Conservation (phyloP, 1,284 basidiomycete genomes). For the Leccinum subrobustum region DNA sequence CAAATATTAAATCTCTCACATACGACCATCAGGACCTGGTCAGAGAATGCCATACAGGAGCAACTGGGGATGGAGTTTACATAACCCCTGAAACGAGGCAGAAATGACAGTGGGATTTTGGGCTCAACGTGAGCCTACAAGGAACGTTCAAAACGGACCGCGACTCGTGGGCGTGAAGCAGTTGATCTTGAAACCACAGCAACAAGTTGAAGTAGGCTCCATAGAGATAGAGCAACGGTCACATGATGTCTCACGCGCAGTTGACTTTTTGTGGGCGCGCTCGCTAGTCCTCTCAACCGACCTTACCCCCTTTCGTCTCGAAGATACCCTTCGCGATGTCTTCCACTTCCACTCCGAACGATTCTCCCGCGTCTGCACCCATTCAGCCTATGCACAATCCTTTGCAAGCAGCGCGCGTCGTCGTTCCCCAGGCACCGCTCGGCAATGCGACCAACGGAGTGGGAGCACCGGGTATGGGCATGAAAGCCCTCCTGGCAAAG, state of each 20-base stretch:
- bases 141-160: no score
- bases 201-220: background rate
- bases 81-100: background rate
- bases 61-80: background rate
- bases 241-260: constrained; percentile 32
- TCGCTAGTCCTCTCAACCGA: background rate
- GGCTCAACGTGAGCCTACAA: background rate
- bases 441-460: constrained; percentile 56
- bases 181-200: background rate
- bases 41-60: background rate
- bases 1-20: background rate
- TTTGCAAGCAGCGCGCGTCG: constrained; percentile 72
- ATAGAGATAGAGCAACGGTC: constrained; percentile 1
- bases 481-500: constrained; percentile 86
- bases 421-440: constrained; percentile 76
- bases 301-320: background rate
- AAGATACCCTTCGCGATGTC: constrained; percentile 46
- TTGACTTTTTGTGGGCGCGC: constrained; percentile 25
- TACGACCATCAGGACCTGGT: background rate
- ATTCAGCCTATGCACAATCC: constrained; percentile 86
- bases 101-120: no score
- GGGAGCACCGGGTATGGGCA: constrained; percentile 73
- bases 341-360: constrained; percentile 54
- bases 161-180: background rate
- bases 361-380: constrained; percentile 57